Conservation (phyloP, 176 grass and related monocot species). For the Musa beccarii region DNA sequence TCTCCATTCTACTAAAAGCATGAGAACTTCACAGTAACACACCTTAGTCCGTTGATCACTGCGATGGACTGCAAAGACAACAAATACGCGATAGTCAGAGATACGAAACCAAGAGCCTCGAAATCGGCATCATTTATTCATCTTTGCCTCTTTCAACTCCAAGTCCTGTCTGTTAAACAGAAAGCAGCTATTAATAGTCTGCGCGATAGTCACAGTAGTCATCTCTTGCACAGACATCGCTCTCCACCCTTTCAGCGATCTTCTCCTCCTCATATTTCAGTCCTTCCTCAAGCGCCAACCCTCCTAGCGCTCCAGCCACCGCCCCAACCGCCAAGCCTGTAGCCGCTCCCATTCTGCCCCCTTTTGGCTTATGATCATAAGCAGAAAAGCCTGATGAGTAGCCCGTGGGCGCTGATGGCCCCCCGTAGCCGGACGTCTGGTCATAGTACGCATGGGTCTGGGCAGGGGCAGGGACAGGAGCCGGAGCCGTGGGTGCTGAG, state of each 20-base stretch:
- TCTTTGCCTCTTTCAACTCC: neutral
- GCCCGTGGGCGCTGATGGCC: slow-evolving; percentile 63
- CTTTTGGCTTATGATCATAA: slow-evolving; percentile 20
- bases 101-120: neutral
- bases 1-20: neutral
- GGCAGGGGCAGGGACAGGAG: neutral
- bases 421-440: slow-evolving; percentile 21
- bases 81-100: neutral
- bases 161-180: neutral
- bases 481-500: slow-evolving; percentile 19
- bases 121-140: neutral
- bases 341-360: slow-evolving; percentile 41
- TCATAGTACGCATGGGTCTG: slow-evolving; percentile 35
- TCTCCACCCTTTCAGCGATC: slow-evolving; percentile 40
- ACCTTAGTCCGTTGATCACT: too few relatives aligned
- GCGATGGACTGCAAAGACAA: neutral
- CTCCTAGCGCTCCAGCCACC: slow-evolving; percentile 49
- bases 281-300: slow-evolving; percentile 53
- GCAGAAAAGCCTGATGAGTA: slow-evolving; percentile 32
- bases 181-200: slow-evolving; percentile 37
- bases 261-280: slow-evolving; percentile 78
- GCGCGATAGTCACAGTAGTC: slow-evolving; percentile 64
- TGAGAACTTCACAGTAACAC: neutral
- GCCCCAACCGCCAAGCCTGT: slow-evolving; percentile 67
- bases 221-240: slow-evolving; percentile 37